These are phyloP conservation scores for Cystofilobasidium macerans DNA, from an alignment of 768 basidiomycete genomes.

Conservation along the genomic window DNA sequence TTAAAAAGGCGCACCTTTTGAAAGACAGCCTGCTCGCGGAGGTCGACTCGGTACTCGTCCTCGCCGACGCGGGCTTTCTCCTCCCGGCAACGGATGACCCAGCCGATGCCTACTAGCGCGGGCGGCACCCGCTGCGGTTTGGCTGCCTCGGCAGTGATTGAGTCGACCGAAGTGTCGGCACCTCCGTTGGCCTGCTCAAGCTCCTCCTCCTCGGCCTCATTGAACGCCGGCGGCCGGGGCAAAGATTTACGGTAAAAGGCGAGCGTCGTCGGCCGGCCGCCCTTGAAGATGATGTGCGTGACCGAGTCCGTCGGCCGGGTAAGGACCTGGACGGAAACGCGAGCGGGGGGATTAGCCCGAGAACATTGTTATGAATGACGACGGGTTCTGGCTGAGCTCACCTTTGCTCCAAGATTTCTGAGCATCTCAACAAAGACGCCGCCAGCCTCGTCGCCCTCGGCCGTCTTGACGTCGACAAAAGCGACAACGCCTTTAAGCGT, in stretches of 20 bases:
- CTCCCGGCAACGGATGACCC: slow-evolving; percentile 38
- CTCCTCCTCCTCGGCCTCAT: slow-evolving; percentile 4
- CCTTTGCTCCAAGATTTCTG: slow-evolving; percentile 65
- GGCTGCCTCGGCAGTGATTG: too few species aligned
- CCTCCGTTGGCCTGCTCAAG: slow-evolving; percentile 28
- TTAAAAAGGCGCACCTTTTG: slow-evolving; percentile 31
- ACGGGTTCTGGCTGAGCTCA: too few species aligned
- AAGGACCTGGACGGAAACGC: slow-evolving; percentile 31
- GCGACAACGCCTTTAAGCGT: slow-evolving; percentile 58
- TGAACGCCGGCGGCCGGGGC: neutral
- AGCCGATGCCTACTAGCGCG: slow-evolving; percentile 37
- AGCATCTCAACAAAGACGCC: slow-evolving; percentile 74
- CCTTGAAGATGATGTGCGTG: slow-evolving; percentile 40
- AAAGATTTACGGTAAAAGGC: slow-evolving; percentile 33
- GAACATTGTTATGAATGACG: too few species aligned
- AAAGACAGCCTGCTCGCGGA: slow-evolving; percentile 34
- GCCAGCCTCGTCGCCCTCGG: slow-evolving; percentile 68
- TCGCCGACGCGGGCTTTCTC: slow-evolving; percentile 33
- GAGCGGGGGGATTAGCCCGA: neutral
- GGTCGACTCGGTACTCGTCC: slow-evolving; percentile 30
- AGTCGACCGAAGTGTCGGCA: slow-evolving; percentile 27
- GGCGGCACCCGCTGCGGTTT: neutral
- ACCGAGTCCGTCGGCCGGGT: slow-evolving; percentile 33
- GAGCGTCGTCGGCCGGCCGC: slow-evolving; percentile 36
- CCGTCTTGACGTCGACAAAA: slow-evolving; percentile 69